Conservation (phyloP, 1,284 basidiomycete species). For the Cryptococcus sp. region DNA sequence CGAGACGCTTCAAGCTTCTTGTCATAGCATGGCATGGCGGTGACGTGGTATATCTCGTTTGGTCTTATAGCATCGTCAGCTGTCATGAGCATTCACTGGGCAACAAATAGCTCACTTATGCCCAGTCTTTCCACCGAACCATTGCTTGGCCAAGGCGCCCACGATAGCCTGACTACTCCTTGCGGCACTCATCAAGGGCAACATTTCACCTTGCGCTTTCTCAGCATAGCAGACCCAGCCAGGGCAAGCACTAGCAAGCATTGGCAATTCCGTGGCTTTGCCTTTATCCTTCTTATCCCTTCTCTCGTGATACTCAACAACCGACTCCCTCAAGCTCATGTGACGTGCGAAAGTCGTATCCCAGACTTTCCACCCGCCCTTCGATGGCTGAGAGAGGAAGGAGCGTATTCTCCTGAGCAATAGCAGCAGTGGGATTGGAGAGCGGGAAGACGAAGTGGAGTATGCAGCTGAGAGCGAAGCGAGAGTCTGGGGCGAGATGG, state of each 20-base stretch:
- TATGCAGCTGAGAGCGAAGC: constrained; percentile 82
- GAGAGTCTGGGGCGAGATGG: constrained; percentile 87
- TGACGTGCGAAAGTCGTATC: constrained; percentile 96
- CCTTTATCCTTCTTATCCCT: constrained; percentile 41
- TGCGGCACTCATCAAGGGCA: constrained; percentile 83
- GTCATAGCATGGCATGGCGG: constrained; percentile 99
- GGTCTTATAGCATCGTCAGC: constrained; percentile 58
- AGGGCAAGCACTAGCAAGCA: constrained; percentile 94
- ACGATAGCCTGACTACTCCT: constrained; percentile 94
- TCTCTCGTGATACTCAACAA: constrained; percentile 78
- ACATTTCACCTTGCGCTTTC: constrained; percentile 91
- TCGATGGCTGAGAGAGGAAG: constrained; percentile 55
- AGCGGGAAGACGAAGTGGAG: constrained; percentile 41
- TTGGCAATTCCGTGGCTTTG: constrained; percentile 62
- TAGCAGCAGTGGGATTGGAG: constrained; percentile 58
- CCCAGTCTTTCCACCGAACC: constrained; percentile 67
- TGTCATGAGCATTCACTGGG: background rate
- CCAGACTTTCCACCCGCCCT: constrained; percentile 63
- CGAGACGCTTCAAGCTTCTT: constrained; percentile 98
- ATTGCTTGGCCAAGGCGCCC: constrained; percentile 88
- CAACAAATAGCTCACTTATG: constrained; percentile 60
- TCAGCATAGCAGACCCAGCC: constrained; percentile 99
- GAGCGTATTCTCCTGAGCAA: constrained; percentile 67
- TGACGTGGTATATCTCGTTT: constrained; percentile 86
- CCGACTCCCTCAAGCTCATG: constrained; percentile 77